A percentile compares a stretch with the other conserved stretches of the same genome.
Conservation (phyloP, 306 rosid species). For the Oxytropis ochrocephala region DNA sequence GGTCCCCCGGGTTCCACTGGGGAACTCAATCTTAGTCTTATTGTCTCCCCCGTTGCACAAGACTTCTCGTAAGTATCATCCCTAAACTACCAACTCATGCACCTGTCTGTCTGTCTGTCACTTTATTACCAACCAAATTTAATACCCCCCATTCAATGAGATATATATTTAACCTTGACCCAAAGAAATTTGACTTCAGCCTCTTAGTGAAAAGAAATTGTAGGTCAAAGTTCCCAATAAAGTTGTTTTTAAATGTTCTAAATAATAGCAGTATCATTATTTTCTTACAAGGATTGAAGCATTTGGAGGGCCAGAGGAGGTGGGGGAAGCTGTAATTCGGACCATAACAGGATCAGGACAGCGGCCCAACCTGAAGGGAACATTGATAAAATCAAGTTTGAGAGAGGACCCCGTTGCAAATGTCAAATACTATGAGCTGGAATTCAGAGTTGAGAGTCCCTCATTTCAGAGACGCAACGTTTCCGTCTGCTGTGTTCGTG, state of each 20-base stretch:
- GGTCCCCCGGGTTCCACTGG: conserved; percentile 87
- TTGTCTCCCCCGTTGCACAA: conserved; percentile 66
- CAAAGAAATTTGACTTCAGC: background rate
- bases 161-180: no score
- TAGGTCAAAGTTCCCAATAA: background rate
- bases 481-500: conserved; percentile 59
- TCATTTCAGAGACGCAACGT: conserved; percentile 60
- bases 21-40: conserved; percentile 88
- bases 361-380: conserved; percentile 54
- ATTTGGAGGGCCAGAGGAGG: conserved; percentile 83
- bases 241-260: no score
- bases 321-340: conserved; percentile 67
- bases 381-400: conserved; percentile 46
- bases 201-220: background rate
- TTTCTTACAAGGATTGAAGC: conserved; percentile 61
- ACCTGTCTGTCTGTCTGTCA: background rate
- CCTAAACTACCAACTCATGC: background rate
- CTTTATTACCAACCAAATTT: background rate
- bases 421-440: conserved; percentile 60
- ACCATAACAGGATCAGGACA: conserved; percentile 58
- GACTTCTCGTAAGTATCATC: conserved; percentile 63
- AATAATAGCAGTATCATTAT: background rate
- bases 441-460: conserved; percentile 72
- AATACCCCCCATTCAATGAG: background rate
- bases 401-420: conserved; percentile 50